Percentiles rank a stretch among this genome's conserved stretches.
Conservation (phyloP, 305 asterid genomes). For the Solanum hybrid region DNA sequence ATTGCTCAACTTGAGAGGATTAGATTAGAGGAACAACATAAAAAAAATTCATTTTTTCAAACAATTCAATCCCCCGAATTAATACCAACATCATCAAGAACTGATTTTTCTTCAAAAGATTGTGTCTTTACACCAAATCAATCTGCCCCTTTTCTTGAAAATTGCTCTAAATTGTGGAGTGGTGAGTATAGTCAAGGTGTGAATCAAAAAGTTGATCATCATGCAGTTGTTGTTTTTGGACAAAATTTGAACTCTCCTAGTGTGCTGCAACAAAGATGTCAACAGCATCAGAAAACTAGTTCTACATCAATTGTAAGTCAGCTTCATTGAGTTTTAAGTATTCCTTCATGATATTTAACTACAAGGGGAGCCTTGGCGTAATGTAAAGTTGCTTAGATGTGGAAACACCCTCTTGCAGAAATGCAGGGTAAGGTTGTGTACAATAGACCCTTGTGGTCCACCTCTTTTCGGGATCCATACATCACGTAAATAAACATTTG, state of each 20-base stretch:
- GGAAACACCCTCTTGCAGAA: no score
- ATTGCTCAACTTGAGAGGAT: conserved; percentile 92
- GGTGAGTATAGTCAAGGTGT: background rate
- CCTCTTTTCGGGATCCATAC: background rate
- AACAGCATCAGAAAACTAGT: conserved; percentile 26
- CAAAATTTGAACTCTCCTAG: conserved; percentile 12
- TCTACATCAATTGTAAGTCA: conserved; percentile 39
- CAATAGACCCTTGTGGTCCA: background rate
- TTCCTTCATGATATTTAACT: background rate
- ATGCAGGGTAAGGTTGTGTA: no score
- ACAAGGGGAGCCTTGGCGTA: background rate
- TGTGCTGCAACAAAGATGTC: conserved; percentile 41
- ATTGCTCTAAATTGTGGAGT: background rate
- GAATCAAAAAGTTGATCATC: conserved; percentile 18
- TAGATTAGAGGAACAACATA: conserved; percentile 64
- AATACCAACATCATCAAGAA: conserved; percentile 14
- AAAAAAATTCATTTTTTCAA: conserved; percentile 29
- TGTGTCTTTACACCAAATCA: conserved; percentile 27
- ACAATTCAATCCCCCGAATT: conserved; percentile 11
- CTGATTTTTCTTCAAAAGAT: conserved; percentile 16
- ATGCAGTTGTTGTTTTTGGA: conserved; percentile 18
- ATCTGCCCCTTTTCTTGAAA: conserved; percentile 5
- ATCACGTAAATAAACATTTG: background rate
- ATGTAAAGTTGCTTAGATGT: background rate
- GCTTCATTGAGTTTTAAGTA: background rate